Conservation (phyloP, 2,329 filamentous ascomycete species). For the Dactylellina leptospora region DNA sequence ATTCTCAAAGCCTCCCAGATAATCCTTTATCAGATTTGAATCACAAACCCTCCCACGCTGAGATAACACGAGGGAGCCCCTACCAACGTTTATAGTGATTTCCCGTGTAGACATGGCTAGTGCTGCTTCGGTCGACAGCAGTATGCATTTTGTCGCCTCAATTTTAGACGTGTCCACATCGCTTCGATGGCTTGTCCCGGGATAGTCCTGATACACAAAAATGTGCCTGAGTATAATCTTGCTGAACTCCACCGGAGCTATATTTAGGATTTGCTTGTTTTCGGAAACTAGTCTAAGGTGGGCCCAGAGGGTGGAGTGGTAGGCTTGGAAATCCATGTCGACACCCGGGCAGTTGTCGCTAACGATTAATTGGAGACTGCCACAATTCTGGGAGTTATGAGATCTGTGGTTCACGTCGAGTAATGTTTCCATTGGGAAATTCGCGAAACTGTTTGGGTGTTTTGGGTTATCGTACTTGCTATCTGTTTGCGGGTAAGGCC, state of each 20-base stretch:
- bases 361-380: not conserved
- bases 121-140: not conserved
- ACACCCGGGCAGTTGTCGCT: not conserved
- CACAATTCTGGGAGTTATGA: too few species aligned
- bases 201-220: not conserved
- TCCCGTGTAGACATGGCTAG: too few species aligned
- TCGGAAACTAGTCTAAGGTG: not conserved
- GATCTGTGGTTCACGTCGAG: too few species aligned
- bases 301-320: not conserved
- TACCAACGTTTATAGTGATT: too few species aligned
- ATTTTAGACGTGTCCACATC: not conserved
- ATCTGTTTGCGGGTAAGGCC: not conserved
- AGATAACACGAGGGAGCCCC: too few species aligned
- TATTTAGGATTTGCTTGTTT: not conserved
- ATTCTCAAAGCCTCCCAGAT: too few species aligned
- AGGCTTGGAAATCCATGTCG: not conserved
- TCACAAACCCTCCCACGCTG: too few species aligned
- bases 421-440: too few species aligned
- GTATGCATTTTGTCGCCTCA: not conserved
- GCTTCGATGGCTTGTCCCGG: not conserved
- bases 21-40: too few species aligned
- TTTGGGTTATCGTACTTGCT: too few species aligned
- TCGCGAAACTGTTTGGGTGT: not conserved
- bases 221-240: not conserved
- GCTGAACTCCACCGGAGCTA: conserved; percentile 3